Evolutionary conservation across 1,284 basidiomycete genomes (phyloP).

Genomic region (Phylloporus sp.): DNA sequence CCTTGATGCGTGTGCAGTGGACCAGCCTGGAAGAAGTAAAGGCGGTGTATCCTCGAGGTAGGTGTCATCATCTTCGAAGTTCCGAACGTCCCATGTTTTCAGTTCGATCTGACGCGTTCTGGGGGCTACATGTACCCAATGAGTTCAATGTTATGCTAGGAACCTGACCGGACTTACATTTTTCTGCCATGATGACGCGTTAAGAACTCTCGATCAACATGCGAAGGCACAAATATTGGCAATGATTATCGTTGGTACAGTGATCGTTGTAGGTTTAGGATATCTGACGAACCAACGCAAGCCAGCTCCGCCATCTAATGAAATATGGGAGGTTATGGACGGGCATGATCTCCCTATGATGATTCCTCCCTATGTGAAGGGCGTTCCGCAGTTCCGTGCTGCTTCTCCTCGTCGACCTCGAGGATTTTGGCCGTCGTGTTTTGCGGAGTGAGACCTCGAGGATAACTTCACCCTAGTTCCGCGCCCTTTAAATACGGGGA

Average conservation of each 20-base stretch:
- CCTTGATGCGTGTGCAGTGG: not conserved
- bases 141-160: not conserved
- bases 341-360: slow-evolving; percentile 17
- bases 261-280: not conserved
- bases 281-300: slow-evolving; percentile 11
- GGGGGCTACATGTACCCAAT: not conserved
- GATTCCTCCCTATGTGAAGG: slow-evolving; percentile 19
- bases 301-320: slow-evolving; percentile 5
- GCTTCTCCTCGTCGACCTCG: slow-evolving; percentile 28
- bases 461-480: slow-evolving; percentile 19
- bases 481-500: slow-evolving; percentile 34
- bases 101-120: not conserved
- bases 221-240: not conserved
- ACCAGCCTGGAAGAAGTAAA: slow-evolving; percentile 6
- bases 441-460: slow-evolving; percentile 27
- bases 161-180: not conserved
- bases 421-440: slow-evolving; percentile 20
- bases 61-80: not conserved
- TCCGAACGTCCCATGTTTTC: not conserved
- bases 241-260: not conserved
- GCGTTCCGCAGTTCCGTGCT: slow-evolving; percentile 27
- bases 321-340: slow-evolving; percentile 3
- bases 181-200: not conserved
- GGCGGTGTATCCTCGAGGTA: slow-evolving; percentile 17
- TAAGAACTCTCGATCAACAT: not conserved